Base-by-base conservation (phyloP, 805 yeast genomes). In the Naumovozyma castellii region DNA sequence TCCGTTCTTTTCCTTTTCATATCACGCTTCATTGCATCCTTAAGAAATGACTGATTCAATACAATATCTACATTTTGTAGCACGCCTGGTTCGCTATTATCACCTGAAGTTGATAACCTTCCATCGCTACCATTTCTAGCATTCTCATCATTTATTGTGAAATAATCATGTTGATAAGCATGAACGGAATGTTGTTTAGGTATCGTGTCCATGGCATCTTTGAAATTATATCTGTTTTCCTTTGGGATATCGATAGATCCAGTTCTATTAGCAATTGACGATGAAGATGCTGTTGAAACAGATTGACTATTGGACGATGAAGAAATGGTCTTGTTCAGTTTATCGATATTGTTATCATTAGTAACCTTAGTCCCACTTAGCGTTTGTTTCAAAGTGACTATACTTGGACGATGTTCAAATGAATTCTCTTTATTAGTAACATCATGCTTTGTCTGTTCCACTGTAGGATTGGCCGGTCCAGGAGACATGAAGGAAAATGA, bases 391-490 rank as follows among this genome's bases (percentile, higher is more conserved):
- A 54, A 36, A 6, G 59, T 53, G 3, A 44, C 42, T 10, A 52
- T 50, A 34, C 54, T 51, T 10, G 43, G 43, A 14, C 44, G 29
- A 25, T 43, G 39, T 14, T 35, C 29, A 10, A 17, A 15, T 29
- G 15, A 29, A 30, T 31, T 18, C 13, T 18, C 35, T n/a, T n/a
- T n/a, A 16, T 18, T 18, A 10, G 40, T 22, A 10, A 32, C 16
- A 20, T 44, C 44, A 33, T 48, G 48, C 22, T 41, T 46, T 12
- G 54, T 46, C 8, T 48, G 50, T 22, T 46, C 45, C 13, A 51
- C 57, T 15, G 54, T 52, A 5, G 57, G 49, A 12, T 43, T 36
- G 2, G 54, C 40, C 17, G 51, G 56, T 1, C 54, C 54, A 5
- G 53, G 53, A 22, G 47, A 48, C 25, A 43, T 32, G 20, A 47